Percentiles rank a stretch among this genome's conserved stretches.
phyloP scores from a whole-genome alignment of 2,329 filamentous ascomycete genomes.

The Apiospora saccharicola region DNA sequence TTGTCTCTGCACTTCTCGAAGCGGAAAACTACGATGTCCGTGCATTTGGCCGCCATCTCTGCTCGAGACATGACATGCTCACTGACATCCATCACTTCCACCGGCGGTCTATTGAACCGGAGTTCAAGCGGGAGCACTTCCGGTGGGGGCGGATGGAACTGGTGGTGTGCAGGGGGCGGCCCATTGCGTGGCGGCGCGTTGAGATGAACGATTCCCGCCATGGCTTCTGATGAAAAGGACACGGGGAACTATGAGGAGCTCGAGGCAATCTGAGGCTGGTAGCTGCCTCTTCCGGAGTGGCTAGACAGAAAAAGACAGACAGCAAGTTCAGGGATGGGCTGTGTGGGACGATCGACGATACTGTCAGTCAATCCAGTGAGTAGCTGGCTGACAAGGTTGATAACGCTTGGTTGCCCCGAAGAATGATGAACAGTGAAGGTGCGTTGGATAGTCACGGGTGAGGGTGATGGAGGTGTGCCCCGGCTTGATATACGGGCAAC shows the following conservation, averaged over 20 bases:
- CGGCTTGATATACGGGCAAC: conserved; percentile 14
- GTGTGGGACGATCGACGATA: neutral
- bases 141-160: neutral
- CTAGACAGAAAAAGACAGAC: neutral
- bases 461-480: neutral
- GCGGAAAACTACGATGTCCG: conserved; percentile 50
- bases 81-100: conserved; percentile 44
- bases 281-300: neutral
- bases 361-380: neutral
- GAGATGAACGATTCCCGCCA: neutral
- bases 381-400: neutral
- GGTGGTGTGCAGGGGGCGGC: neutral
- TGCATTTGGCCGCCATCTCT: conserved; percentile 48
- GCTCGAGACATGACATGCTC: conserved; percentile 46
- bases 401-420: neutral
- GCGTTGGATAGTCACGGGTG: neutral
- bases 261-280: too few species aligned
- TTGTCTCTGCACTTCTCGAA: conserved; percentile 49
- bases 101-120: neutral
- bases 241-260: too few species aligned
- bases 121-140: neutral
- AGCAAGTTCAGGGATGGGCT: neutral
- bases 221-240: neutral
- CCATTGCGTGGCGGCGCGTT: neutral
- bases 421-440: neutral